A percentile compares a stretch with the other conserved stretches of the same genome.
phyloP scores from a whole-genome alignment of 2,329 filamentous ascomycete species.

The Dothistroma pini region DNA sequence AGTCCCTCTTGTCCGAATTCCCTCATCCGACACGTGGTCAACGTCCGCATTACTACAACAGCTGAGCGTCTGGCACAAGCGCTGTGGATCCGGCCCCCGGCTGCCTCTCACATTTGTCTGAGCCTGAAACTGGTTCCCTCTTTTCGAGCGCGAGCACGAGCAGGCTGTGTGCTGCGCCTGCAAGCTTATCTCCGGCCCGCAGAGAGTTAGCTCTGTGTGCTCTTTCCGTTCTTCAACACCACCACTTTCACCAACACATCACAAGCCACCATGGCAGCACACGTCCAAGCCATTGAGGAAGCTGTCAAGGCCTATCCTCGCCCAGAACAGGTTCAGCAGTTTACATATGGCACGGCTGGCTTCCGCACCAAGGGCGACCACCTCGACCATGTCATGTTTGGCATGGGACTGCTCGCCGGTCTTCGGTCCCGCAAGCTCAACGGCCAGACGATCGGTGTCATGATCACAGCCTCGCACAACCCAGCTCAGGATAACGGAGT shows the following conservation, averaged over 20 bases:
- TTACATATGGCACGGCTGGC: constrained; percentile 59
- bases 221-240: not conserved
- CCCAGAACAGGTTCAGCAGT: constrained; percentile 35
- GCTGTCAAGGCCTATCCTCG: constrained; percentile 34
- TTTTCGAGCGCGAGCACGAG: not conserved
- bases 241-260: not conserved
- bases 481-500: constrained; percentile 86
- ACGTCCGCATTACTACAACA: not conserved
- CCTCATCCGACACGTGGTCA: not conserved
- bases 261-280: constrained; percentile 5
- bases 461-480: constrained; percentile 95
- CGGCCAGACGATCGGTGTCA: constrained; percentile 89
- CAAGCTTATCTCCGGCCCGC: not conserved
- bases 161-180: constrained; percentile 2
- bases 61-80: not conserved
- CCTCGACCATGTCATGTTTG: constrained; percentile 87
- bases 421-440: constrained; percentile 86
- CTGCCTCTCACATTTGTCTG: not conserved
- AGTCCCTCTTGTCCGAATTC: not conserved
- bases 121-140: not conserved
- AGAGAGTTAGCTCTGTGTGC: not conserved
- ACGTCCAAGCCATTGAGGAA: constrained; percentile 28
- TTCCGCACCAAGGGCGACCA: constrained; percentile 73
- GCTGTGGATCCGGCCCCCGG: not conserved
- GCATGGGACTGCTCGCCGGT: constrained; percentile 83